phyloP scores from a whole-genome alignment of 495 filamentous ascomycete genomes.

The Cryomyces antarcticus region DNA sequence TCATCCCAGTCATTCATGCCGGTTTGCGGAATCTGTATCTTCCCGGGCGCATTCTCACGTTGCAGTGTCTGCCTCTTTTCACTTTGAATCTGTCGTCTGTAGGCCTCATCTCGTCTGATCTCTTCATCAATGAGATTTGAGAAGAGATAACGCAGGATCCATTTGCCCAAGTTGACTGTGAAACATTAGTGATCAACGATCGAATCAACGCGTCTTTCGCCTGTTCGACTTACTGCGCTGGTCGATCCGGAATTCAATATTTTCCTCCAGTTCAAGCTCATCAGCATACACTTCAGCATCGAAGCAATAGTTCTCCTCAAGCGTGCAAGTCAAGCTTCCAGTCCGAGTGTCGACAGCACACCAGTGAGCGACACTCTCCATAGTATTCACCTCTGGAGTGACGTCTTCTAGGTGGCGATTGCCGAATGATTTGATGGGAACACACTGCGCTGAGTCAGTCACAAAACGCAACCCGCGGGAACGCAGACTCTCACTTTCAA shows the following conservation, averaged over 20 bases:
- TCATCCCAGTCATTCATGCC: constrained; percentile 25
- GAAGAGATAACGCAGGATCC: constrained; percentile 88
- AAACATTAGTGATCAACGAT: constrained; percentile 5
- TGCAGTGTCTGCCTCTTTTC: constrained; percentile 35
- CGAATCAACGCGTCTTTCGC: too few relatives aligned
- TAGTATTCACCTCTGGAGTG: constrained; percentile 66
- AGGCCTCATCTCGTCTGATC: constrained; percentile 55
- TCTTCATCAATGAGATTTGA: constrained; percentile 76
- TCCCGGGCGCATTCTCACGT: constrained; percentile 35
- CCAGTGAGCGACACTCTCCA: constrained; percentile 82
- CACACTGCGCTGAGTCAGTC: constrained; percentile 33
- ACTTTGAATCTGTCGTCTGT: constrained; percentile 40
- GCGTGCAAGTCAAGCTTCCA: constrained; percentile 67
- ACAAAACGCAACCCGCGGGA: background rate
- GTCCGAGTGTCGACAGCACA: constrained; percentile 87
- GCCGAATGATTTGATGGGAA: constrained; percentile 68
- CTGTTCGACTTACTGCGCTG: constrained; percentile 55
- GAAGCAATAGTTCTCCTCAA: constrained; percentile 92
- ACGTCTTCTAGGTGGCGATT: constrained; percentile 89
- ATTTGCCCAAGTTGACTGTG: constrained; percentile 87
- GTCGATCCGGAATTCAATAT: constrained; percentile 68
- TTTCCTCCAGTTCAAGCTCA: constrained; percentile 51
- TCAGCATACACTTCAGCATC: constrained; percentile 96
- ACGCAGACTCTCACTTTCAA: constrained; percentile 36
- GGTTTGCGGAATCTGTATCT: constrained; percentile 42